phyloP scores from a whole-genome alignment of 108 stramenopile genomes.

The Cyclotella atomus region DNA sequence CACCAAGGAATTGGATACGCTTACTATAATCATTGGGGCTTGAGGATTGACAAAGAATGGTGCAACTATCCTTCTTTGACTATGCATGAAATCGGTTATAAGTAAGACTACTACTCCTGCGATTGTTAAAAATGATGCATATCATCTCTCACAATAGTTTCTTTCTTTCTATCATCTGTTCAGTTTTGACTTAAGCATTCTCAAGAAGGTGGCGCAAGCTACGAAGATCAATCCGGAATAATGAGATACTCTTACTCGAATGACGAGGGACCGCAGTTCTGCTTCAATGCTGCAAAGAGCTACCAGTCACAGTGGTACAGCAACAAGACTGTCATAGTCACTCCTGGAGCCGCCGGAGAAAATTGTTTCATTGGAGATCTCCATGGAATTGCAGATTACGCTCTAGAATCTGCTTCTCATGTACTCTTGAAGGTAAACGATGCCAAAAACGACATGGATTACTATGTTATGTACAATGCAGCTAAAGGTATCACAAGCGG shows the following conservation, averaged over 20 bases:
- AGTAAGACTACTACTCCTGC: not conserved
- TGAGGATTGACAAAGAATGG: conserved; percentile 28
- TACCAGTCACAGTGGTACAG: conserved; percentile 60
- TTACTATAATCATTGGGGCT: not conserved
- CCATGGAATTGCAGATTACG: conserved; percentile 25
- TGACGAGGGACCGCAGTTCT: conserved; percentile 54
- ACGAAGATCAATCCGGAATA: conserved; percentile 61
- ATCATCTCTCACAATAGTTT: too few species aligned
- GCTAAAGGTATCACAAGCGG: not conserved
- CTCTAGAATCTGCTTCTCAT: not conserved
- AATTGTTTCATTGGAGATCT: conserved; percentile 22
- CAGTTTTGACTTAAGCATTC: conserved; percentile 67
- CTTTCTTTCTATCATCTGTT: too few species aligned
- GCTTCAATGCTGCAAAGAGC: conserved; percentile 67
- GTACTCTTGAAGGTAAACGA: not conserved
- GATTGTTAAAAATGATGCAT: not conserved
- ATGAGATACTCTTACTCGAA: conserved; percentile 57
- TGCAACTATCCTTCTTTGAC: conserved; percentile 42
- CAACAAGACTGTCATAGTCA: not conserved
- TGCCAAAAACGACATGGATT: not conserved
- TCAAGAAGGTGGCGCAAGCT: conserved; percentile 35
- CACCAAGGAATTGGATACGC: not conserved
- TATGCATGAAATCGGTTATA: conserved; percentile 64
- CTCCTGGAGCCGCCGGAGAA: not conserved
- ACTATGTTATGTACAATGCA: not conserved